Percentiles rank a stretch among this genome's conserved stretches.
phyloP scores from a whole-genome alignment of 768 basidiomycete species.

The Rhizopogon salebrosus region DNA sequence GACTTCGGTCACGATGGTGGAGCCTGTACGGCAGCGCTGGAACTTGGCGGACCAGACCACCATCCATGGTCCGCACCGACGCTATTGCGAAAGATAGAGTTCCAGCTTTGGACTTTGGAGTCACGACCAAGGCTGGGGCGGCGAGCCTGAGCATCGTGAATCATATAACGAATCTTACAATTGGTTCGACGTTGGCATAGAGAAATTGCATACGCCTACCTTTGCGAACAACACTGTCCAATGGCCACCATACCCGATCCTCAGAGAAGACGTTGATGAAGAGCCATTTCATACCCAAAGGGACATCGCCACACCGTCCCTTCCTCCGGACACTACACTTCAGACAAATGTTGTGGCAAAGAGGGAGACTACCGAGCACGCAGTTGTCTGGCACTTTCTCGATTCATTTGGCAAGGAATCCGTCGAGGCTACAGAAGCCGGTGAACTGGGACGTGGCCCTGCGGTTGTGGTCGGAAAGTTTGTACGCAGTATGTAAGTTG shows the following conservation, averaged over 20 bases:
- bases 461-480: not conserved
- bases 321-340: not conserved
- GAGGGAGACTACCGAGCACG: not conserved
- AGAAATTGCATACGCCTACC: not conserved
- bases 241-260: not conserved
- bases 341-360: not conserved
- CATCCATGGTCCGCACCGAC: not conserved
- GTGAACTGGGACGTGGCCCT: not conserved
- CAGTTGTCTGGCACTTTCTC: slow-evolving; percentile 1
- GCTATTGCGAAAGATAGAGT: not conserved
- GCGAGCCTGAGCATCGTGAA: too few species aligned
- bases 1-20: not conserved
- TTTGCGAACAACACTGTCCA: not conserved
- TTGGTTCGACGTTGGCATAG: not conserved
- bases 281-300: not conserved
- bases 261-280: too few species aligned
- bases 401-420: not conserved
- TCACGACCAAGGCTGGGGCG: not conserved
- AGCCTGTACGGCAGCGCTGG: too few species aligned
- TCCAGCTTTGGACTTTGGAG: slow-evolving; percentile 2
- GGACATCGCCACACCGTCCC: not conserved
- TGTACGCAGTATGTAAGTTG: not conserved
- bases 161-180: not conserved
- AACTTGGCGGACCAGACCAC: not conserved
- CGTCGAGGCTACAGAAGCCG: not conserved